These are phyloP conservation scores for Rauvolfia tetraphylla DNA, from an alignment of 257 asterid species.

Conservation along the genomic window DNA sequence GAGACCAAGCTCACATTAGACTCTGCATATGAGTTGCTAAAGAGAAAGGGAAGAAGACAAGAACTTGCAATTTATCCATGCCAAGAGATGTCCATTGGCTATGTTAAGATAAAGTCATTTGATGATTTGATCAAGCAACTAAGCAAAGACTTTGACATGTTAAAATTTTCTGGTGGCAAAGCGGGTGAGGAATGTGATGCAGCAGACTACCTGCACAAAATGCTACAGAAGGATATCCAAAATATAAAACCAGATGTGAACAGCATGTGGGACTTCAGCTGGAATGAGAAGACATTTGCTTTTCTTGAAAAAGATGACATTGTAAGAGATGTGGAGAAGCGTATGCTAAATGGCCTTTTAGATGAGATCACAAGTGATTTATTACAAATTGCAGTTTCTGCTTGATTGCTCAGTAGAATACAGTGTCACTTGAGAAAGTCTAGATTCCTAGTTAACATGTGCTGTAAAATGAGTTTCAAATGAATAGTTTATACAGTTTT, in stretches of 20 bases:
- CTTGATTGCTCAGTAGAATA: slow-evolving; percentile 5
- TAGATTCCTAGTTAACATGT: background rate
- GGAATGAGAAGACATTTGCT: slow-evolving; percentile 43
- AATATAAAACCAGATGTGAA: slow-evolving; percentile 45
- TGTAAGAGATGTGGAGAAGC: slow-evolving; percentile 56
- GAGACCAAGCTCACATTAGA: slow-evolving; percentile 51
- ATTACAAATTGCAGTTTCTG: slow-evolving; percentile 23
- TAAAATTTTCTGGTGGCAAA: slow-evolving; percentile 37
- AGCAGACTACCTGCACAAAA: slow-evolving; percentile 43
- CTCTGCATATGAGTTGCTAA: slow-evolving; percentile 71
- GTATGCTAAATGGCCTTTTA: slow-evolving; percentile 61
- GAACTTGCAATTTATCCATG: slow-evolving; percentile 41
- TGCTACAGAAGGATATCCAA: slow-evolving; percentile 59
- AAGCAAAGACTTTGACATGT: slow-evolving; percentile 51
- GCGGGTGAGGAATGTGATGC: slow-evolving; percentile 36
- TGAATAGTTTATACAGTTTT: slow-evolving; percentile 14
- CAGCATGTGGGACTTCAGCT: slow-evolving; percentile 77
- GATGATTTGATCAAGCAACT: slow-evolving; percentile 67
- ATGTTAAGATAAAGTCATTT: slow-evolving; percentile 39
- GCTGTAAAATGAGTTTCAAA: slow-evolving; percentile 3
- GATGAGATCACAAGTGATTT: slow-evolving; percentile 63
- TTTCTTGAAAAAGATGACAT: slow-evolving; percentile 52
- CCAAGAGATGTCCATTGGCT: slow-evolving; percentile 19
- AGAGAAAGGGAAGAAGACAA: slow-evolving; percentile 61
- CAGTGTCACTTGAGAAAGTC: background rate